phyloP scores from a whole-genome alignment of 2,329 filamentous ascomycete genomes.

The Neonectria magnoliae region DNA sequence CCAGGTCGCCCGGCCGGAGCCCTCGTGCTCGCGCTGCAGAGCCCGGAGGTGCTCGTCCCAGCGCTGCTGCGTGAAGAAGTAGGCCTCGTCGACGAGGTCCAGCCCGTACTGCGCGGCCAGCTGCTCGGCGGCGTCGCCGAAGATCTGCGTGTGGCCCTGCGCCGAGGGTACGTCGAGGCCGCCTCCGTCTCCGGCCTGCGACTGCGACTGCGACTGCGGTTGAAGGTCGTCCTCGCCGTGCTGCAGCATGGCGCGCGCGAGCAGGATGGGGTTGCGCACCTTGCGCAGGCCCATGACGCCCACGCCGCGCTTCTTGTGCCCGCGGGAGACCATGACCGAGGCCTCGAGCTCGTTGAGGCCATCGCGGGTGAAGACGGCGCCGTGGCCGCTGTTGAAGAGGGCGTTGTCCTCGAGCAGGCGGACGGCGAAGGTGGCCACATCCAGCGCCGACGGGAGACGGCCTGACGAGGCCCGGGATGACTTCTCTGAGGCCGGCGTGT shows the following conservation, averaged over 20 bases:
- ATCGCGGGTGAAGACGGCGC: conserved; percentile 86
- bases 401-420: conserved; percentile 79
- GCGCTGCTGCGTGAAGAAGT: conserved; percentile 81
- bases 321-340: conserved; percentile 83
- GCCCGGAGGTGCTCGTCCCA: conserved; percentile 82
- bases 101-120: conserved; percentile 76
- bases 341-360: conserved; percentile 89
- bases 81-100: conserved; percentile 73
- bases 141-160: conserved; percentile 76
- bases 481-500: conserved; percentile 40
- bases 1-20: conserved; percentile 60
- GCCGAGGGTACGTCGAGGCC: conserved; percentile 62
- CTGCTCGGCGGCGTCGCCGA: conserved; percentile 73
- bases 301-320: conserved; percentile 78
- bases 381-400: conserved; percentile 85
- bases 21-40: conserved; percentile 58
- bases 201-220: conserved; percentile 29
- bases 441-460: conserved; percentile 68
- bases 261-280: conserved; percentile 82
- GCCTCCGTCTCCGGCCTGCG: not conserved
- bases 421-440: conserved; percentile 80
- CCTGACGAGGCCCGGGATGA: not conserved
- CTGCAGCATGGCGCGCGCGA: conserved; percentile 77
- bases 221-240: conserved; percentile 70
- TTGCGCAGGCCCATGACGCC: conserved; percentile 77